A percentile compares a stretch with the other conserved stretches of the same genome.
These are phyloP conservation scores for Aspergillus leporis DNA, from an alignment of 495 filamentous ascomycete genomes.

Conservation along the genomic window DNA sequence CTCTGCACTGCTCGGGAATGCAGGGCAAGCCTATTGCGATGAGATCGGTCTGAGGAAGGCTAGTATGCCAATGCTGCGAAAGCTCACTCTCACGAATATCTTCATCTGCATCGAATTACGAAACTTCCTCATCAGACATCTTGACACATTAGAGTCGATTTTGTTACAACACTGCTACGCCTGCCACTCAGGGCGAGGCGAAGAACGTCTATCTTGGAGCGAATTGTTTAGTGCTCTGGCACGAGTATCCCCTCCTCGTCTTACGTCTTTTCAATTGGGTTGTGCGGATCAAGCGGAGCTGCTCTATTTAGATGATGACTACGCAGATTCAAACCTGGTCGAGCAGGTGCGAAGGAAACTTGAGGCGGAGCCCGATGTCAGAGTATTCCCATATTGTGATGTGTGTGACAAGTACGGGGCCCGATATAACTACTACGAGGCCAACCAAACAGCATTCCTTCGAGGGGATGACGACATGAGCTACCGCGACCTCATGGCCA, in stretches of 20 bases:
- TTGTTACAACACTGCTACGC: neutral
- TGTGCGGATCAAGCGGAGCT: neutral
- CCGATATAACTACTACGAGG: neutral
- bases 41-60: neutral
- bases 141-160: neutral
- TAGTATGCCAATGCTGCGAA: neutral
- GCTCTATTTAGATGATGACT: neutral
- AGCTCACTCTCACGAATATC: neutral
- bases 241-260: neutral
- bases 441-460: neutral
- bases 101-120: neutral
- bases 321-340: neutral
- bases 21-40: neutral
- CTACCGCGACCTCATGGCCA: neutral
- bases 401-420: neutral
- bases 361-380: neutral
- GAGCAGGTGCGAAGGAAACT: neutral
- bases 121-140: neutral
- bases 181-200: neutral
- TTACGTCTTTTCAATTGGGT: neutral
- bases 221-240: conserved; percentile 2
- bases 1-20: neutral
- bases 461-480: neutral
- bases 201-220: neutral
- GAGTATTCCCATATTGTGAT: conserved; percentile 3